phyloP scores from a whole-genome alignment of 768 basidiomycete species.

The Trametes sanguinea region DNA sequence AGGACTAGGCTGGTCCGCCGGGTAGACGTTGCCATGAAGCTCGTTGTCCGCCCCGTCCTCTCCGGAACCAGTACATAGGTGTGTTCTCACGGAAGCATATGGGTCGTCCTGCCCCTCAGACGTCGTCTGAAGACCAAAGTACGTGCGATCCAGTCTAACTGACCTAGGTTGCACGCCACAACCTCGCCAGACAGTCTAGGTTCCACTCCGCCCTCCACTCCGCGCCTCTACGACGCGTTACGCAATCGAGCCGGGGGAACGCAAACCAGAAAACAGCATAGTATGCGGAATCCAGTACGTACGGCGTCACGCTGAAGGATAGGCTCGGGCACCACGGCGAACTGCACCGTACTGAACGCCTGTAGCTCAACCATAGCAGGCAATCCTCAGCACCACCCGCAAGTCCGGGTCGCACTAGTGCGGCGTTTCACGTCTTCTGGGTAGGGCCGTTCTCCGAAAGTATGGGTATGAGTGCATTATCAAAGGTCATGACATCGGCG shows the following conservation, averaged over 20 bases:
- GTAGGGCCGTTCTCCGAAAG: not conserved
- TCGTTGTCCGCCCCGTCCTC: no score
- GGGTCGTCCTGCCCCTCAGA: no score
- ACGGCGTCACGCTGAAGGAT: not conserved
- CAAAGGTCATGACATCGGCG: conserved; percentile 5
- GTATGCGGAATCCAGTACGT: not conserved
- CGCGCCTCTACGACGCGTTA: not conserved
- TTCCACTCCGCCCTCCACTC: conserved; percentile 2
- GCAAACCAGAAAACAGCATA: not conserved
- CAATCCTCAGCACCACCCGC: not conserved
- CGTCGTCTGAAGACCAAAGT: no score
- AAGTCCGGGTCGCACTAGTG: not conserved
- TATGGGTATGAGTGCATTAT: not conserved
- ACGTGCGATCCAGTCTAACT: no score
- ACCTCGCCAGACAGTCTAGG: no score
- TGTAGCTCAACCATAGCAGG: not conserved
- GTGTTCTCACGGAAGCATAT: no score
- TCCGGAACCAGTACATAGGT: no score
- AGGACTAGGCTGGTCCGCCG: no score
- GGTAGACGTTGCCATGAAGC: no score
- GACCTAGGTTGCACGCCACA: no score
- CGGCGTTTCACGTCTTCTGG: not conserved
- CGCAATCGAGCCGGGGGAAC: not conserved
- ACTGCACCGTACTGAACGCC: not conserved
- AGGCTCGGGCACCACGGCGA: conserved; percentile 1